A percentile compares a stretch with the other conserved stretches of the same genome.
Evolutionary conservation across 148 eudicot genomes (phyloP).

Genomic region (Arbutus unedo): DNA sequence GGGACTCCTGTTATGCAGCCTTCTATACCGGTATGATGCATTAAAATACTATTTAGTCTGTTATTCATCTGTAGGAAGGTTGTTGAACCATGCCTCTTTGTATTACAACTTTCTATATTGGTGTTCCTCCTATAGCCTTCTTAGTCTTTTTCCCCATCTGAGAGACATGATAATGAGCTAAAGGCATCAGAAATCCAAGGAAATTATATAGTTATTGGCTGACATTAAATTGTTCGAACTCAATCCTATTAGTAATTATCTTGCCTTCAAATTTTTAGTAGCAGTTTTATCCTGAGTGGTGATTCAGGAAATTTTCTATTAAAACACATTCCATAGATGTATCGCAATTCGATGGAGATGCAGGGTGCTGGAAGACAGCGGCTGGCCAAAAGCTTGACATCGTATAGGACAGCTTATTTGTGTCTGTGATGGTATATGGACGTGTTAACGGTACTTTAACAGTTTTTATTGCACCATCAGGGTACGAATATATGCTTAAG

Average conservation of each 20-base stretch:
- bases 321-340: not conserved
- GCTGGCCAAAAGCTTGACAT: not conserved
- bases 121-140: not conserved
- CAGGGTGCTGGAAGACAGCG: not conserved
- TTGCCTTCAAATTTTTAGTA: not conserved
- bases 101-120: not conserved
- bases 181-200: not conserved
- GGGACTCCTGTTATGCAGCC: slow-evolving; percentile 92
- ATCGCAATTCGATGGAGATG: not conserved
- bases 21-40: slow-evolving; percentile 60
- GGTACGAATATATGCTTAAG: not conserved
- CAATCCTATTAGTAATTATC: not conserved
- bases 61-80: not conserved
- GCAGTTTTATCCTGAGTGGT: not conserved
- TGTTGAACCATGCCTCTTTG: not conserved
- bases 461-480: not conserved
- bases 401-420: not conserved
- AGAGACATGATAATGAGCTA: not conserved
- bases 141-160: not conserved
- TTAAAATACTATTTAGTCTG: not conserved
- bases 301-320: not conserved
- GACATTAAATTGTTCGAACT: not conserved
- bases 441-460: not conserved
- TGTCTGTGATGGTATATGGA: not conserved
- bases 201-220: not conserved